These are phyloP conservation scores for Populus tremula DNA, from an alignment of 345 rosid species.

Conservation along the genomic window DNA sequence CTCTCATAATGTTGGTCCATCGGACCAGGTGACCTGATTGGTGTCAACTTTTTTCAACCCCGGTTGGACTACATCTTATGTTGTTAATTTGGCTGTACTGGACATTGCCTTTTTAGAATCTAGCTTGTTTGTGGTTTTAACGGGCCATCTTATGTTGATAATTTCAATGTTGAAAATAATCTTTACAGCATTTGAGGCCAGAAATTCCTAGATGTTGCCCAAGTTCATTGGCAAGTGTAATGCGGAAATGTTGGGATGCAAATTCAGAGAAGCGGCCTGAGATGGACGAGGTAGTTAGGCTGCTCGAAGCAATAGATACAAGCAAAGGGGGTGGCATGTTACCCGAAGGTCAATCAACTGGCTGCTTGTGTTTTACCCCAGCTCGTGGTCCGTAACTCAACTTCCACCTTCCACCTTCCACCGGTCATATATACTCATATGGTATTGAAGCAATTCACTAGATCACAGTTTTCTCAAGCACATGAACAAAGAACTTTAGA, in stretches of 20 bases:
- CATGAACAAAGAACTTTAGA: neutral
- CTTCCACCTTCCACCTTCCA: neutral
- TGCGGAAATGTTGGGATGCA: conserved; percentile 34
- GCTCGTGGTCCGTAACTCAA: conserved; percentile 28
- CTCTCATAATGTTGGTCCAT: neutral
- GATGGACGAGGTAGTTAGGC: conserved; percentile 31
- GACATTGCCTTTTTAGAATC: neutral
- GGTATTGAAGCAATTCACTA: neutral
- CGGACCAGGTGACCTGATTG: neutral
- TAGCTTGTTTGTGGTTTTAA: neutral
- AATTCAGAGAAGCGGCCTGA: conserved; percentile 36
- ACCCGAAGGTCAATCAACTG: conserved; percentile 34
- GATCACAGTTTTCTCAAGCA: conserved; percentile 6
- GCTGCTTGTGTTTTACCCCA: conserved; percentile 27
- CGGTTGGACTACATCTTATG: neutral
- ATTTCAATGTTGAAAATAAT: neutral
- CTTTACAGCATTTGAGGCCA: conserved; percentile 26
- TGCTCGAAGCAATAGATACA: conserved; percentile 34
- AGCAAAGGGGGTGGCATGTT: conserved; percentile 39
- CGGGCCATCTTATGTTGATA: neutral
- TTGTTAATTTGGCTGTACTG: neutral
- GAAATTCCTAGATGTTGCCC: conserved; percentile 37
- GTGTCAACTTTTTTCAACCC: neutral
- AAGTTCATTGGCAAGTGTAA: conserved; percentile 22
- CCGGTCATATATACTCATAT: neutral